Evolutionary conservation across 208 protist genomes (phyloP), one percentile per base, ranked within the genome.

Genomic region (Leishmania amazonensis): DNA sequence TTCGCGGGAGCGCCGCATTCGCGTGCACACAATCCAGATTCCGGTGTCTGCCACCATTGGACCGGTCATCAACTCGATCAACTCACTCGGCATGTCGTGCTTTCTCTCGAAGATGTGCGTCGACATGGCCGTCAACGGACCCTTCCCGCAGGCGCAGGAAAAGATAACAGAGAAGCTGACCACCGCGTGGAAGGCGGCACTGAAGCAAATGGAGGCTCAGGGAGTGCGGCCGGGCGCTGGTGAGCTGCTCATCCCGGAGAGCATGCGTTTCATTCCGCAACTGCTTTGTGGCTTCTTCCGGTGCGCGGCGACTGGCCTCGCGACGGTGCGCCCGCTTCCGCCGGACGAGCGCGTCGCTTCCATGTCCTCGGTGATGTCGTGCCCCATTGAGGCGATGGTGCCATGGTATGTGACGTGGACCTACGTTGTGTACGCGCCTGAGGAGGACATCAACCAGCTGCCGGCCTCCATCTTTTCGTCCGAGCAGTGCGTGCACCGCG

Each of bases 1-100:
- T n/a, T 78, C 73, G 47, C 92, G 94, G 2, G 91, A 98, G 85
- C 88, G 93, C 31, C 91, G 91, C 53, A 96, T 98, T 78, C 93
- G 95, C 64, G 90, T 97, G 40, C 95, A 98, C 81, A 98, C 95
- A 7, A 78, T 93, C 42, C 93, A 97, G 76, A 62, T 98, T 24
- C 87, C 77, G 6, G 87, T 96, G 9, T 88, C 88, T 8, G 15
- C 81, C 49, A 85, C 80, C 15, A 58, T 93, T n/a, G 83, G 83
- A 21, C 76, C 57, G 3, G 87, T 96, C 21, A 85, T 97, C 53
- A 97, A 96, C 84, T 95, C 92, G 38, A 90, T 91, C 60, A 91
- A 90, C 79, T 81, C 86, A 42, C 79, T 97, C 40, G 94, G 91
- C 53, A 88, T 95, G 75, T 79, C 90, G 24, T 87, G 85, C 72